Percentiles rank a stretch among this genome's conserved stretches.
phyloP scores from a whole-genome alignment of 805 yeast species.

The Ogataea trehalophila region DNA sequence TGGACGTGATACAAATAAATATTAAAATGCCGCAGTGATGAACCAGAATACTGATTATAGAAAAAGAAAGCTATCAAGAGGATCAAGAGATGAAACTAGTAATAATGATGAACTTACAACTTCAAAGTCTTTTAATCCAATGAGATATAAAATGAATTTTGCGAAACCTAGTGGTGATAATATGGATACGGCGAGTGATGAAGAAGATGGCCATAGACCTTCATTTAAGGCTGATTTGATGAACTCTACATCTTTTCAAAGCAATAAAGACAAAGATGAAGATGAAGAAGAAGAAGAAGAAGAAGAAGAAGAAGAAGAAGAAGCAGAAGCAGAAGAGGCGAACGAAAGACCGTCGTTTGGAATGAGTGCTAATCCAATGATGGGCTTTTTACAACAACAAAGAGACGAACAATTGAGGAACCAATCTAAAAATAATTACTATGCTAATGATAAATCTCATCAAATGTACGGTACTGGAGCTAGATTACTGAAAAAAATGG shows the following conservation, averaged over 20 bases:
- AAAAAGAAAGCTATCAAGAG: not conserved
- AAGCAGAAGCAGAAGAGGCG: not conserved
- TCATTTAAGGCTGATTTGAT: constrained; percentile 2
- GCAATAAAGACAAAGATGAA: not conserved
- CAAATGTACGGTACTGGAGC: constrained; percentile 80
- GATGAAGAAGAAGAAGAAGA: not conserved
- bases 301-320: not conserved
- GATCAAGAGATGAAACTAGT: not conserved
- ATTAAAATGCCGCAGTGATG: too few species aligned
- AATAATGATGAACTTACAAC: not conserved
- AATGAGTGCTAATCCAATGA: not conserved
- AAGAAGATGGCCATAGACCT: constrained; percentile 1
- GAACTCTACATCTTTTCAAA: not conserved
- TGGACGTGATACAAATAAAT: too few species aligned
- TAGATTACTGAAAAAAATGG: constrained; percentile 72
- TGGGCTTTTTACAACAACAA: not conserved
- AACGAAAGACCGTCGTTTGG: not conserved
- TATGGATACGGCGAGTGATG: not conserved
- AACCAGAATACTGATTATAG: not conserved
- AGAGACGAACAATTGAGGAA: not conserved
- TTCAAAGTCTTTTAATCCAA: not conserved
- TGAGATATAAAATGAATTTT: constrained; percentile 2
- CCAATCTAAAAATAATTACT: too few species aligned
- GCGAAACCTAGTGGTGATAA: not conserved
- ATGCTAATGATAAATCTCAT: not conserved